Percentiles rank a stretch among this genome's conserved stretches.
Evolutionary conservation across 108 stramenopile species (phyloP).

Genomic region (Mayamaea pseudoterrestris): DNA sequence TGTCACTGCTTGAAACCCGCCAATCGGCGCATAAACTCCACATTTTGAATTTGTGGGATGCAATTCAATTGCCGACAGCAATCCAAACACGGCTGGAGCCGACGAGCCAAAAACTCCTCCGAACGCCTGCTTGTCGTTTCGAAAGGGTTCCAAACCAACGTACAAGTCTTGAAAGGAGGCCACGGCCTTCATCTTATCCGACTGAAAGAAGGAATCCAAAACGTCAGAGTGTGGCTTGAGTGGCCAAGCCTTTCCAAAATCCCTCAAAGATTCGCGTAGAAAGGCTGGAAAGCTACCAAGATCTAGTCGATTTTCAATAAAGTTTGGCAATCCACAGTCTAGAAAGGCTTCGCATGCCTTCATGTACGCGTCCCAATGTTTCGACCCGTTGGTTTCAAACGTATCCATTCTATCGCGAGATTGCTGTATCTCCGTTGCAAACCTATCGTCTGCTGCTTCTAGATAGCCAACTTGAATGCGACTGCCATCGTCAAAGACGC

Average conservation of each 20-base stretch:
- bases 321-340: slow-evolving; percentile 72
- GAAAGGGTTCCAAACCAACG: slow-evolving; percentile 79
- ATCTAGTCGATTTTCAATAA: slow-evolving; percentile 69
- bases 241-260: slow-evolving; percentile 51
- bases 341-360: slow-evolving; percentile 48
- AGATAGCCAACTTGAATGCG: slow-evolving; percentile 47
- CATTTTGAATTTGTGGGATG: slow-evolving; percentile 57
- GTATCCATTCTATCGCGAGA: slow-evolving; percentile 42
- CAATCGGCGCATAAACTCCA: slow-evolving; percentile 76
- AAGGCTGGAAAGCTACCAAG: slow-evolving; percentile 50
- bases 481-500: slow-evolving; percentile 74
- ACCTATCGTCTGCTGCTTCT: background rate
- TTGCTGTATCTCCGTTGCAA: slow-evolving; percentile 7
- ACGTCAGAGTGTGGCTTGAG: slow-evolving; percentile 70
- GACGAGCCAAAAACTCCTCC: slow-evolving; percentile 63
- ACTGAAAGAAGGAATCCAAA: slow-evolving; percentile 42
- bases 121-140: slow-evolving; percentile 21
- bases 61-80: slow-evolving; percentile 83
- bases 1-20: slow-evolving; percentile 70
- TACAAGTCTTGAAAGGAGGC: slow-evolving; percentile 90
- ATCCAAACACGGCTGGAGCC: slow-evolving; percentile 86
- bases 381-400: slow-evolving; percentile 40
- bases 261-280: slow-evolving; percentile 40
- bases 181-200: slow-evolving; percentile 57
- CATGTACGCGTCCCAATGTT: slow-evolving; percentile 65